A percentile compares a stretch with the other conserved stretches of the same genome.
Evolutionary conservation across 495 filamentous ascomycete species (phyloP).

Genomic region (Neurospora sp.): DNA sequence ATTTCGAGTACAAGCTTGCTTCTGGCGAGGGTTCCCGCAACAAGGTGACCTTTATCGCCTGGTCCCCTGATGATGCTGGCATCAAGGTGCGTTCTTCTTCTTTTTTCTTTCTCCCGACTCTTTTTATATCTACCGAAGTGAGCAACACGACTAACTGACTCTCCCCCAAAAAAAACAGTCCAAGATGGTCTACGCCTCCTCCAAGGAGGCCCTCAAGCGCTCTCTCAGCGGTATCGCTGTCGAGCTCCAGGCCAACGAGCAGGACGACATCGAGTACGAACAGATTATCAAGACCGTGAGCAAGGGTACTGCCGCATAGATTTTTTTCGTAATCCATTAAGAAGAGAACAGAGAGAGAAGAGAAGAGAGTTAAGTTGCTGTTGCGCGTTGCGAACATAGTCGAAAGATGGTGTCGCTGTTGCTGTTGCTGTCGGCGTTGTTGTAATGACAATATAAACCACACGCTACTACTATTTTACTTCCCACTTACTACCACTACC

Average conservation of each 20-base stretch:
- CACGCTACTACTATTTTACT: not conserved
- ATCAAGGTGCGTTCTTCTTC: conserved; percentile 57
- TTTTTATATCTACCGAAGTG: not conserved
- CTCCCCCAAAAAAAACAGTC: conserved; percentile 33
- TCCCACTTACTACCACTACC: not conserved
- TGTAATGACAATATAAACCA: not conserved
- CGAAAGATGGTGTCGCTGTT: not conserved
- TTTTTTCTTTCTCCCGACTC: not conserved
- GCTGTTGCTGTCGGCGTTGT: not conserved
- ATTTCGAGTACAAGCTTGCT: conserved; percentile 70
- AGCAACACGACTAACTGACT: not conserved
- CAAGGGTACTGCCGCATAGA: conserved; percentile 52
- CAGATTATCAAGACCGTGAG: conserved; percentile 67
- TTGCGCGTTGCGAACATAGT: not conserved
- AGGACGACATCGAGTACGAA: conserved; percentile 79
- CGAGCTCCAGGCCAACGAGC: conserved; percentile 90
- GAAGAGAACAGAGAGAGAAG: not conserved
- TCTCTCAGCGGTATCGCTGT: conserved; percentile 66
- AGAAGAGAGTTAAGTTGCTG: not conserved
- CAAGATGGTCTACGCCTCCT: conserved; percentile 96
- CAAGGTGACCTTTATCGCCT: conserved; percentile 95
- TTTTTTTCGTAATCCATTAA: not conserved
- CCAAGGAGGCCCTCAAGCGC: conserved; percentile 84
- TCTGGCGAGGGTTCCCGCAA: conserved; percentile 75
- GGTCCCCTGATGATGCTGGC: conserved; percentile 77